Conservation (phyloP, 2,329 filamentous ascomycete genomes). For the Macrophomina tecta region DNA sequence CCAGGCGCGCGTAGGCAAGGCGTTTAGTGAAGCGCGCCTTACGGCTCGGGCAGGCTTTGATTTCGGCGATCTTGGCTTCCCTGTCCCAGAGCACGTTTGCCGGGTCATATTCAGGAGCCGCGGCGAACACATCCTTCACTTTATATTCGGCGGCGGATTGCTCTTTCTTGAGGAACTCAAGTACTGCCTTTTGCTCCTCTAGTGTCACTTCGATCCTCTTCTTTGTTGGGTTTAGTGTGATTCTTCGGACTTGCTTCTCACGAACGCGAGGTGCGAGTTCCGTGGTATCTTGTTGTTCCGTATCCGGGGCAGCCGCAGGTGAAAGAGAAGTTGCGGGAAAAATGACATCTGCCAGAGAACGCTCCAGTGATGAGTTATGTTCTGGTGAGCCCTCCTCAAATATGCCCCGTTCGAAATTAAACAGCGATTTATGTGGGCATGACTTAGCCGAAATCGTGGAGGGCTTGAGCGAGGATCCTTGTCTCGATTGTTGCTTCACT, state of each 20-base stretch:
- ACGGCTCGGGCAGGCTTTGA: conserved; percentile 18
- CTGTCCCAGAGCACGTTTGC: neutral
- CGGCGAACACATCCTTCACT: neutral
- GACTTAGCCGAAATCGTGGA: no score
- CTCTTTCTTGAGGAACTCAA: conserved; percentile 2
- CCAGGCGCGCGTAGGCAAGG: neutral
- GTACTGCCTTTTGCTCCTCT: conserved; percentile 8
- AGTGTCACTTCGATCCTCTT: neutral
- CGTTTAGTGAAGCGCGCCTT: neutral
- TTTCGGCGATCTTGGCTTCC: conserved; percentile 25
- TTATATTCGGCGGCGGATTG: neutral
- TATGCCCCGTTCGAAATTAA: no score
- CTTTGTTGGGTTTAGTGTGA: no score
- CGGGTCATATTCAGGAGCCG: conserved; percentile 11
- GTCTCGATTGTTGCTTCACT: no score
- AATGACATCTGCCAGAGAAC: no score
- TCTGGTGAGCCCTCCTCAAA: no score
- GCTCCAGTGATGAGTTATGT: no score
- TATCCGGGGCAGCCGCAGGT: no score
- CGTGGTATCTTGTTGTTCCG: no score
- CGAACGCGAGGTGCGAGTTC: neutral
- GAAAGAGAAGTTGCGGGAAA: no score
- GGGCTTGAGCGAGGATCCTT: no score
- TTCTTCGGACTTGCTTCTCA: neutral
- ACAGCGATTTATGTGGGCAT: no score